Evolutionary conservation across 495 filamentous ascomycete species (phyloP).

Genomic region (Hypoxylon intermedium): DNA sequence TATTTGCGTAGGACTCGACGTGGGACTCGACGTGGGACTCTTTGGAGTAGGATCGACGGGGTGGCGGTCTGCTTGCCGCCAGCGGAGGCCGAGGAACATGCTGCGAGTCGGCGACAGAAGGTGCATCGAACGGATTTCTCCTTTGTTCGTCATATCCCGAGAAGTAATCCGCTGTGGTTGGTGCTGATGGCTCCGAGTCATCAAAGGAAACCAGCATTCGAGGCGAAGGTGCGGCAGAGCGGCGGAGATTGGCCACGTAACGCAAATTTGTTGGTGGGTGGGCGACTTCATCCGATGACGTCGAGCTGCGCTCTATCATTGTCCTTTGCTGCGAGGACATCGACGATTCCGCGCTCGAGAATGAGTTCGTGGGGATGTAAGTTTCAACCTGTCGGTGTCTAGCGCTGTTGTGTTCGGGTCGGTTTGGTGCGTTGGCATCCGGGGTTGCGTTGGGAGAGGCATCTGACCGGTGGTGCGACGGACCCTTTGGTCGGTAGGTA

Average conservation of each 20-base stretch:
- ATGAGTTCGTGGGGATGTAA: constrained; percentile 40
- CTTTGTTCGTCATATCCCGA: constrained; percentile 25
- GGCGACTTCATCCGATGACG: constrained; percentile 40
- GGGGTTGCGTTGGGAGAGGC: constrained; percentile 6
- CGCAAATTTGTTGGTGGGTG: constrained; percentile 21
- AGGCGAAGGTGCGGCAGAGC: constrained; percentile 15
- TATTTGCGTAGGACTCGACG: constrained; percentile 57
- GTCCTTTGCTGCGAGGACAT: constrained; percentile 36
- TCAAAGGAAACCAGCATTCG: constrained; percentile 17
- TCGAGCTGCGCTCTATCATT: constrained; percentile 35
- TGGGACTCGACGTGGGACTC: constrained; percentile 58
- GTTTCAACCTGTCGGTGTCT: constrained; percentile 34
- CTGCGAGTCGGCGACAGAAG: constrained; percentile 8
- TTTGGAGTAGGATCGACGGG: constrained; percentile 44
- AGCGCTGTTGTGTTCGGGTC: constrained; percentile 9
- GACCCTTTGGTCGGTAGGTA: constrained; percentile 32
- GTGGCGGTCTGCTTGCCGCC: constrained; percentile 37
- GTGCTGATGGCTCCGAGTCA: constrained; percentile 1
- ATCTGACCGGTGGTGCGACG: constrained; percentile 22
- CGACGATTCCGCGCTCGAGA: constrained; percentile 32
- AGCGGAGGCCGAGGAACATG: constrained; percentile 29
- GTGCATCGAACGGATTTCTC: constrained; percentile 31
- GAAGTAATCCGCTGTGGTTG: constrained; percentile 17
- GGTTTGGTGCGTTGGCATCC: constrained; percentile 12
- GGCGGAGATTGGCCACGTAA: constrained; percentile 32